Percentiles rank a stretch among this genome's conserved stretches.
phyloP scores from a whole-genome alignment of 768 basidiomycete genomes.

The Kwoniella dejecticola region DNA sequence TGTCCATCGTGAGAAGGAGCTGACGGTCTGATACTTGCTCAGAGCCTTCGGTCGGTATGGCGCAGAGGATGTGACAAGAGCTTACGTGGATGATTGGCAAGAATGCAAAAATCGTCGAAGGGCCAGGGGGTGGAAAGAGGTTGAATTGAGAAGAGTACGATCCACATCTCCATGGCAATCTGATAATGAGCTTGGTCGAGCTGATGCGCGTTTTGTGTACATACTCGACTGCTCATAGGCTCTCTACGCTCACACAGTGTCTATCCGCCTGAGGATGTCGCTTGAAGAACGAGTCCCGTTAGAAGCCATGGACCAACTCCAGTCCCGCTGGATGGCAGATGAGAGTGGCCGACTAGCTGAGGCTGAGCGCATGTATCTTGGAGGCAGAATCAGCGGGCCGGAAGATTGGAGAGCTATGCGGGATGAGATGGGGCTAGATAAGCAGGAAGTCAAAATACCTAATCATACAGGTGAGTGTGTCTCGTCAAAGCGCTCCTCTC shows the following conservation, averaged over 20 bases:
- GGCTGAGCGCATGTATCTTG: slow-evolving; percentile 35
- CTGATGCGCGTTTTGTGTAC: no score
- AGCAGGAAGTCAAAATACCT: slow-evolving; percentile 1
- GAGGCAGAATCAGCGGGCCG: slow-evolving; percentile 52
- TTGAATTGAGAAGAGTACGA: slow-evolving; percentile 42
- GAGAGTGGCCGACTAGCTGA: slow-evolving; percentile 27
- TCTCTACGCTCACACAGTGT: slow-evolving; percentile 39
- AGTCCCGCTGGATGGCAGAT: slow-evolving; percentile 45
- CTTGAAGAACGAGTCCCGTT: slow-evolving; percentile 19
- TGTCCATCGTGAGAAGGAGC: no score
- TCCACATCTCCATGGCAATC: not conserved
- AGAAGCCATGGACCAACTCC: slow-evolving; percentile 44
- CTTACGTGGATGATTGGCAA: slow-evolving; percentile 47
- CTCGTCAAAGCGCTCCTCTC: no score
- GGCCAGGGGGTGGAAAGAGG: slow-evolving; percentile 39
- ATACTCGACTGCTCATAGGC: slow-evolving; percentile 20
- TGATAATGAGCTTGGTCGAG: no score
- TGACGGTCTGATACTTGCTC: no score
- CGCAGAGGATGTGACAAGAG: slow-evolving; percentile 47
- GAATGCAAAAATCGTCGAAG: slow-evolving; percentile 30
- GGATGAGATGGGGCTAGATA: slow-evolving; percentile 47
- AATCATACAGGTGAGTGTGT: slow-evolving; percentile 24
- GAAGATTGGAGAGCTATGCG: slow-evolving; percentile 55
- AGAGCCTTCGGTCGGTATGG: slow-evolving; percentile 45
- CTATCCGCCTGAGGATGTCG: slow-evolving; percentile 26